Percentiles rank a stretch among this genome's conserved stretches.
Evolutionary conservation across 2,329 filamentous ascomycete genomes (phyloP).

Genomic region (Ophiostoma montium): DNA sequence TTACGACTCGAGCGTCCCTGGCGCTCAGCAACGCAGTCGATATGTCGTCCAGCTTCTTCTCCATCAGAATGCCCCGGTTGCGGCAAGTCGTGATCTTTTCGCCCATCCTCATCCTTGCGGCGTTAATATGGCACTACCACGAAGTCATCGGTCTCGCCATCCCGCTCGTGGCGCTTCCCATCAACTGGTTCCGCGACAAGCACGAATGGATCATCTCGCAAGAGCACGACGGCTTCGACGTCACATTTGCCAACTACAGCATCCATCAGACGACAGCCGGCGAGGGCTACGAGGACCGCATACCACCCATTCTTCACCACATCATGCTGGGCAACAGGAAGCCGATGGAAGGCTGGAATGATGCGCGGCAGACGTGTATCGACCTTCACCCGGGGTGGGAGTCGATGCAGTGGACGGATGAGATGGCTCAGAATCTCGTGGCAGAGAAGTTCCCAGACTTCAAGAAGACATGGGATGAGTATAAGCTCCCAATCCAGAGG

Average conservation of each 20-base stretch:
- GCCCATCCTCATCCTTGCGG: not conserved
- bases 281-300: slow-evolving; percentile 2
- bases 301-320: slow-evolving; percentile 7
- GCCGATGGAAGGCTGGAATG: not conserved
- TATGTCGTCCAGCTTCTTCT: not conserved
- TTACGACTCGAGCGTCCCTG: too few species aligned
- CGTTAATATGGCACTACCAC: not conserved
- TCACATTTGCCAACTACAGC: slow-evolving; percentile 6
- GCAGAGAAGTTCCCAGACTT: slow-evolving; percentile 63
- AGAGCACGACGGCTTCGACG: slow-evolving; percentile 5
- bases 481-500: slow-evolving; percentile 60
- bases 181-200: slow-evolving; percentile 1
- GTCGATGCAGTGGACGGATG: slow-evolving; percentile 6
- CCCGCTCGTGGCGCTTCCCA: not conserved
- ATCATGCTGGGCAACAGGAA: slow-evolving; percentile 2
- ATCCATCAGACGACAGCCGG: slow-evolving; percentile 3
- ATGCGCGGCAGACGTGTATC: slow-evolving; percentile 7
- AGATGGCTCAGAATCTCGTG: slow-evolving; percentile 38
- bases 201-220: slow-evolving; percentile 1
- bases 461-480: slow-evolving; percentile 57
- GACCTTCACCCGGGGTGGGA: slow-evolving; percentile 7
- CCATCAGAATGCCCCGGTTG: not conserved
- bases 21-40: not conserved
- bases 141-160: not conserved
- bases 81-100: not conserved